A percentile compares a stretch with the other conserved stretches of the same genome.
Conservation (phyloP, 2,329 filamentous ascomycete genomes). For the Paracoccidioides brasiliensis region DNA sequence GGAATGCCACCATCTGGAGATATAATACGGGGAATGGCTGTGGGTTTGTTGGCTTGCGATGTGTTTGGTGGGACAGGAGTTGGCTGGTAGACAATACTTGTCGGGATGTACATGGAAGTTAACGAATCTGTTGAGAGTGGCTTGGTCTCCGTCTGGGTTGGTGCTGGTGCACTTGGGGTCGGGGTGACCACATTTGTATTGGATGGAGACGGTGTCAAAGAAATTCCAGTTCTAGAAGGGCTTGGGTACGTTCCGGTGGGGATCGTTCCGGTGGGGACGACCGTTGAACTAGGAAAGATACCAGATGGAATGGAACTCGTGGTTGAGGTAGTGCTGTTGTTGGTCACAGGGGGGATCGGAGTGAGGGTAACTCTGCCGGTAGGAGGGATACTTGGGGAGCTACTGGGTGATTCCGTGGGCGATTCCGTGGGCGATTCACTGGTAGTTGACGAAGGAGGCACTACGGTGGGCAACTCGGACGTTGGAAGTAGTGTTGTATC, state of each 20-base stretch:
- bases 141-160: neutral
- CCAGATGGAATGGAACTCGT: constrained; percentile 12
- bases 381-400: no score
- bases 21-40: constrained; percentile 57
- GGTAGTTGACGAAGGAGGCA: no score
- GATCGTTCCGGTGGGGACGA: constrained; percentile 9
- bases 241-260: constrained; percentile 4
- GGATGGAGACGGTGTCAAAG: neutral
- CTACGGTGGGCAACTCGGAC: neutral
- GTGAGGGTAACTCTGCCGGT: no score
- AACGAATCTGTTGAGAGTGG: constrained; percentile 8
- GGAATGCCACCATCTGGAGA: constrained; percentile 51
- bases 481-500: neutral
- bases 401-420: no score
- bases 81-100: constrained; percentile 13
- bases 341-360: neutral
- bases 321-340: neutral
- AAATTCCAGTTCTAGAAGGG: neutral
- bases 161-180: neutral
- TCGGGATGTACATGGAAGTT: constrained; percentile 9
- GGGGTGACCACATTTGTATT: neutral
- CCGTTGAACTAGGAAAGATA: constrained; percentile 11
- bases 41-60: constrained; percentile 21
- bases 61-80: constrained; percentile 18
- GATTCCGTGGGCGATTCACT: no score